A percentile compares a stretch with the other conserved stretches of the same genome.
These are phyloP conservation scores for Podaxis carcinomalis DNA, from an alignment of 768 basidiomycete genomes.

Conservation along the genomic window DNA sequence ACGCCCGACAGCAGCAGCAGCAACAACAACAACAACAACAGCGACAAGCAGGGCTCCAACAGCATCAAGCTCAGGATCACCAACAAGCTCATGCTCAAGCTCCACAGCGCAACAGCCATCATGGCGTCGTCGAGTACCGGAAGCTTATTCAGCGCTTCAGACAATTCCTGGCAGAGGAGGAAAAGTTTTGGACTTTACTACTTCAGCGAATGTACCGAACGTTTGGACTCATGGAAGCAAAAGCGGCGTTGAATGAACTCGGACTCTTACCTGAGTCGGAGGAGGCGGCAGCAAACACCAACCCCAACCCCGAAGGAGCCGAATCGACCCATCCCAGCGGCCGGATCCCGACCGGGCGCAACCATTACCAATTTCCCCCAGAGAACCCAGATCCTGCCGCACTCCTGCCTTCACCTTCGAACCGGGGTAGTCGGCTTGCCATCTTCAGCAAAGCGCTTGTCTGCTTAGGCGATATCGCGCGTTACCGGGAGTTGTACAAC, in stretches of 20 bases:
- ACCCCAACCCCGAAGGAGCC: constrained; percentile 16
- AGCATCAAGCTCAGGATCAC: constrained; percentile 28
- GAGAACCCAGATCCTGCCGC: constrained; percentile 40
- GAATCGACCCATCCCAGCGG: constrained; percentile 5
- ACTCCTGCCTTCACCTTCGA: constrained; percentile 25
- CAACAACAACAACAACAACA: constrained; percentile 31
- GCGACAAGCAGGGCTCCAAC: constrained; percentile 16
- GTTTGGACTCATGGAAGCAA: constrained; percentile 66
- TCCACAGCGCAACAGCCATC: constrained; percentile 1
- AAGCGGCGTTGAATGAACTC: constrained; percentile 51
- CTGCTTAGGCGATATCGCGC: constrained; percentile 90
- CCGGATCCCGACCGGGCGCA: constrained; percentile 38
- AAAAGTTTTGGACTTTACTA: constrained; percentile 86
- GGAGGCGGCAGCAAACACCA: constrained; percentile 24
- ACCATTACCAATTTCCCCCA: constrained; percentile 61
- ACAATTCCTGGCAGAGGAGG: constrained; percentile 85
- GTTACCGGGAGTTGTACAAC: constrained; percentile 89
- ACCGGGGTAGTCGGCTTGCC: constrained; percentile 59
- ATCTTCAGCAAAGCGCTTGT: constrained; percentile 85
- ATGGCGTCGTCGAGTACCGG: constrained; percentile 76
- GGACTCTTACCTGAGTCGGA: constrained; percentile 44
- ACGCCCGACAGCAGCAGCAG: constrained; percentile 32
- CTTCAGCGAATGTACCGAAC: constrained; percentile 70
- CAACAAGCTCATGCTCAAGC: constrained; percentile 14
- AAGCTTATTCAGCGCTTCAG: constrained; percentile 86